phyloP scores from a whole-genome alignment of 2,329 filamentous ascomycete species.

The Pseudocercospora fijiensis region DNA sequence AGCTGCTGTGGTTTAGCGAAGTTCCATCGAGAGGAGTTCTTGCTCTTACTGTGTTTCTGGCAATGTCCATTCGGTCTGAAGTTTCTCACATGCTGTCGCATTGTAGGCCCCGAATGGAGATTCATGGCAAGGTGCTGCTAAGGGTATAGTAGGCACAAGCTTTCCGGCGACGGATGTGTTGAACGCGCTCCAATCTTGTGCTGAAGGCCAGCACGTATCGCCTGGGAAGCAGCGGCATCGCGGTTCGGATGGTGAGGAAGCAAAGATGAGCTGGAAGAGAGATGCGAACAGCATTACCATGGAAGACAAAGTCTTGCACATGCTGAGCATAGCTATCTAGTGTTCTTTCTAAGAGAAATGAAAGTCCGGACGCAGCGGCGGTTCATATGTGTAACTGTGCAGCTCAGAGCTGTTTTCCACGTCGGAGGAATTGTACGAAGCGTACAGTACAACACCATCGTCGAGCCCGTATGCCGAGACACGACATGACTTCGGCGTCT shows the following conservation, averaged over 20 bases:
- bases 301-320: neutral
- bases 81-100: slow-evolving; percentile 43
- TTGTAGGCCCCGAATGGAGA: slow-evolving; percentile 43
- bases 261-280: neutral
- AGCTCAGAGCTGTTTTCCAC: neutral
- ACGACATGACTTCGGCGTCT: neutral
- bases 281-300: neutral
- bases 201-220: slow-evolving; percentile 55
- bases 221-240: slow-evolving; percentile 54
- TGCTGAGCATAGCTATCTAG: neutral
- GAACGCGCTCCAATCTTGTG: slow-evolving; percentile 50
- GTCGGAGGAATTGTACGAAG: neutral
- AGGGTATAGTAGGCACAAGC: slow-evolving; percentile 54
- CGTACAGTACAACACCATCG: neutral
- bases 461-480: neutral
- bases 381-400: neutral
- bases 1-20: slow-evolving; percentile 15
- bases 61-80: slow-evolving; percentile 47
- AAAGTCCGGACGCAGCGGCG: neutral
- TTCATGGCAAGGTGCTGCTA: slow-evolving; percentile 56
- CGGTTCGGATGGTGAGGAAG: neutral
- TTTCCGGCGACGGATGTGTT: slow-evolving; percentile 54
- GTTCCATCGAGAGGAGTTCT: neutral
- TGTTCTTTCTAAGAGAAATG: neutral
- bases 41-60: slow-evolving; percentile 46